phyloP scores from a whole-genome alignment of 148 eudicot genomes.

The Pouteria glomerata region DNA sequence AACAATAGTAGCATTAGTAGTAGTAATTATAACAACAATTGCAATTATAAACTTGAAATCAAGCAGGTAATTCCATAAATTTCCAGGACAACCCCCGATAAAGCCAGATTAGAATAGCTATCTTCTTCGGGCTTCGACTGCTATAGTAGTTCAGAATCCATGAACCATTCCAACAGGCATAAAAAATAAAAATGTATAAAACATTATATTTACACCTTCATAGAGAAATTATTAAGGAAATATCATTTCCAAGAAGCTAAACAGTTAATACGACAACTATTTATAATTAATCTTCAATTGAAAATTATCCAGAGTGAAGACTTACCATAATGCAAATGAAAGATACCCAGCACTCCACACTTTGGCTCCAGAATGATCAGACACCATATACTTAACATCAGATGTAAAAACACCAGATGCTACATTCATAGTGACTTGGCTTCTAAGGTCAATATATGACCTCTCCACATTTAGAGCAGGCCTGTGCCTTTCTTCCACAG shows the following conservation, averaged over 20 bases:
- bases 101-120: background rate
- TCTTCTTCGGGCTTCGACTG: background rate
- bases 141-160: background rate
- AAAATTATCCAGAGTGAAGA: slow-evolving; percentile 9
- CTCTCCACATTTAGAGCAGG: slow-evolving; percentile 71
- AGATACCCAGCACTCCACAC: slow-evolving; percentile 87
- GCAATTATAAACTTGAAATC: too few species aligned
- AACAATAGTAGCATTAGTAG: background rate
- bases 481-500: slow-evolving; percentile 76
- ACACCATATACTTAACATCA: slow-evolving; percentile 69
- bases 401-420: slow-evolving; percentile 61
- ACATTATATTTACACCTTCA: background rate
- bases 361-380: slow-evolving; percentile 68
- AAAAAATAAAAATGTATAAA: too few species aligned
- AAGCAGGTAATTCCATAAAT: too few species aligned
- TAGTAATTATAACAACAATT: background rate
- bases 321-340: slow-evolving; percentile 87
- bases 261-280: background rate
- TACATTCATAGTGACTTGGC: slow-evolving; percentile 62
- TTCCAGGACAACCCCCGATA: background rate
- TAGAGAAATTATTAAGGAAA: background rate
- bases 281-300: background rate
- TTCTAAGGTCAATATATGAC: slow-evolving; percentile 81
- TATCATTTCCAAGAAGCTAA: background rate
- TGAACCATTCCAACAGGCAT: background rate